Evolutionary conservation across 257 asterid genomes (phyloP).

Genomic region (Nicotiana sylvestris): DNA sequence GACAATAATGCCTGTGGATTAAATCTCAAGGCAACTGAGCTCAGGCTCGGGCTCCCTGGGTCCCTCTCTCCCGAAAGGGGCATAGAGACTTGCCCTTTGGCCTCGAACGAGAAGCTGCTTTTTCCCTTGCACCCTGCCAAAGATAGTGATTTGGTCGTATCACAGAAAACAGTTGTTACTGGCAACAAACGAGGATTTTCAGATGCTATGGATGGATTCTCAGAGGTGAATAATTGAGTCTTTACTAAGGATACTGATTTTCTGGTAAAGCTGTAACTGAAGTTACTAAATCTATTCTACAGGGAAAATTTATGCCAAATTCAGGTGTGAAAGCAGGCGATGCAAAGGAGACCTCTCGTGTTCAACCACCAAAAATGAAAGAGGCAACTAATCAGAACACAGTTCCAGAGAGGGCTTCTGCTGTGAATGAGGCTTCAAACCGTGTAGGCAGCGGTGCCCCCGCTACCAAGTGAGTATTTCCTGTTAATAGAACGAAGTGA

Average conservation of each 20-base stretch:
- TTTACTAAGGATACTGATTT: neutral
- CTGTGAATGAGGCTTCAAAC: conserved; percentile 21
- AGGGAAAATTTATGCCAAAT: conserved; percentile 28
- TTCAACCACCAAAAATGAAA: conserved; percentile 30
- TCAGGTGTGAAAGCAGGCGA: conserved; percentile 25
- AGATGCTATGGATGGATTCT: conserved; percentile 57
- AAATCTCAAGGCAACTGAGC: conserved; percentile 66
- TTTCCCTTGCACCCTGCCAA: conserved; percentile 53
- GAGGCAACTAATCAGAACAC: conserved; percentile 25
- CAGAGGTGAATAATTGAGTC: conserved; percentile 33
- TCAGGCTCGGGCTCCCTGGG: conserved; percentile 70
- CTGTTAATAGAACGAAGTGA: neutral
- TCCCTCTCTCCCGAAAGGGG: conserved; percentile 51
- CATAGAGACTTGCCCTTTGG: conserved; percentile 26
- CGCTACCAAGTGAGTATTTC: conserved; percentile 49
- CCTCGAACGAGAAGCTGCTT: conserved; percentile 54
- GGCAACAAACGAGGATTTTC: conserved; percentile 78
- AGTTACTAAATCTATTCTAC: conserved; percentile 15
- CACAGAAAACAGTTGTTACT: conserved; percentile 35
- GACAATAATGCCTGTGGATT: conserved; percentile 31
- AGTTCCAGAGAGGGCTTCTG: conserved; percentile 30
- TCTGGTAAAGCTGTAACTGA: conserved; percentile 11
- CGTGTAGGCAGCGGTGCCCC: conserved; percentile 34
- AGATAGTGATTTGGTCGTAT: conserved; percentile 22
- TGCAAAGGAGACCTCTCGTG: conserved; percentile 25